Conservation (phyloP, 306 rosid species). For the Clitoria ternatea region DNA sequence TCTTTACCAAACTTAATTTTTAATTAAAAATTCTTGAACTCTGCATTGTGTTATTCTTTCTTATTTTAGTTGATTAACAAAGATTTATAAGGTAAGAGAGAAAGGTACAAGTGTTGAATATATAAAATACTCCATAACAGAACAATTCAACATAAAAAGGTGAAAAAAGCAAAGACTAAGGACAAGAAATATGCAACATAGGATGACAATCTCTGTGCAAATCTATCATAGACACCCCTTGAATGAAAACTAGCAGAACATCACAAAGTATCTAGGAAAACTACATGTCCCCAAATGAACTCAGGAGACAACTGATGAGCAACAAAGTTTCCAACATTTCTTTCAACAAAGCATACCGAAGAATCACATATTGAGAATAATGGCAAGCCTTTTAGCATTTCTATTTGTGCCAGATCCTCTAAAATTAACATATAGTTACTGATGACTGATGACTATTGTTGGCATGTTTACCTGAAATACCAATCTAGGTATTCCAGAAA, state of each 20-base stretch:
- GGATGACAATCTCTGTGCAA: neutral
- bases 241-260: neutral
- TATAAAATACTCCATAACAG: neutral
- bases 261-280: neutral
- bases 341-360: neutral
- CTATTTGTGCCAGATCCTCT: neutral
- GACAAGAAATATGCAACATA: neutral
- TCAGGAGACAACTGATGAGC: neutral
- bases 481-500: neutral
- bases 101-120: neutral
- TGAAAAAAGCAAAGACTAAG: too few species aligned
- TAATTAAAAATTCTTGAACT: neutral
- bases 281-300: neutral
- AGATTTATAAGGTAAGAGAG: neutral
- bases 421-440: neutral
- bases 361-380: neutral
- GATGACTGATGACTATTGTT: neutral
- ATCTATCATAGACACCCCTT: neutral
- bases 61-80: neutral
- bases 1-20: neutral
- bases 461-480: neutral
- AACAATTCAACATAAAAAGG: neutral
- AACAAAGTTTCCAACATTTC: neutral
- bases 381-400: neutral
- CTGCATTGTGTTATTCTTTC: neutral